phyloP scores from a whole-genome alignment of 768 basidiomycete genomes.

The Pulveroboletus ravenelii region DNA sequence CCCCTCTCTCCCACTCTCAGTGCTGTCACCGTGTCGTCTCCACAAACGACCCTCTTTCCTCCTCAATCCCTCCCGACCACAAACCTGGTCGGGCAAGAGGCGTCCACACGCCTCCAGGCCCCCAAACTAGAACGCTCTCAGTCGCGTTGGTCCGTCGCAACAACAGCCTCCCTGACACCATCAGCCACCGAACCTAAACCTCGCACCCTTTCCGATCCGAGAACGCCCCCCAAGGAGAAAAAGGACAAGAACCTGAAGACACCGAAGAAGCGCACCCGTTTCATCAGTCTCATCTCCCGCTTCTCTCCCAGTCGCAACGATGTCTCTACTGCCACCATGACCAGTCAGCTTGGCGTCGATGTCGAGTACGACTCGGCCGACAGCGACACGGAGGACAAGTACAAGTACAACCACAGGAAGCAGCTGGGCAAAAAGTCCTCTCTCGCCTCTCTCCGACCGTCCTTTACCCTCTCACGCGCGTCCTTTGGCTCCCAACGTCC shows the following conservation, averaged over 20 bases:
- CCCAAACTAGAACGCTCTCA: constrained; percentile 8
- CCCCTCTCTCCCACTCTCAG: constrained; percentile 5
- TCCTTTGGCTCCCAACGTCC: constrained; percentile 29
- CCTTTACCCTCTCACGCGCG: constrained; percentile 28
- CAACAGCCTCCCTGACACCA: constrained; percentile 26
- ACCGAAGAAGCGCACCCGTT: constrained; percentile 29
- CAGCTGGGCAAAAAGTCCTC: constrained; percentile 28
- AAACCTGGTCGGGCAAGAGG: neutral
- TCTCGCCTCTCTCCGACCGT: constrained; percentile 27
- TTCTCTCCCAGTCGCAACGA: constrained; percentile 29
- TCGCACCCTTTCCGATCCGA: constrained; percentile 3
- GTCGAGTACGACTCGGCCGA: constrained; percentile 23
- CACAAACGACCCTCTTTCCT: constrained; percentile 5
- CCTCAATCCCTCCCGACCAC: neutral
- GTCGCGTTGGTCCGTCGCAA: constrained; percentile 29
- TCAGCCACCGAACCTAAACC: constrained; percentile 14
- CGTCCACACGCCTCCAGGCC: constrained; percentile 1
- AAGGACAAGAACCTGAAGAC: constrained; percentile 23
- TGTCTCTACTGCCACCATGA: constrained; percentile 2
- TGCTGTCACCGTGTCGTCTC: neutral
- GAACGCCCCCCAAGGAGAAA: constrained; percentile 13
- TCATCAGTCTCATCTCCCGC: constrained; percentile 30
- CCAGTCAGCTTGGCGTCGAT: constrained; percentile 1
- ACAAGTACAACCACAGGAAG: constrained; percentile 14
- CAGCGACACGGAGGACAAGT: constrained; percentile 17